Base-by-base conservation (phyloP, 2,329 filamentous ascomycete genomes). In the Fusarium sulawesiense region DNA sequence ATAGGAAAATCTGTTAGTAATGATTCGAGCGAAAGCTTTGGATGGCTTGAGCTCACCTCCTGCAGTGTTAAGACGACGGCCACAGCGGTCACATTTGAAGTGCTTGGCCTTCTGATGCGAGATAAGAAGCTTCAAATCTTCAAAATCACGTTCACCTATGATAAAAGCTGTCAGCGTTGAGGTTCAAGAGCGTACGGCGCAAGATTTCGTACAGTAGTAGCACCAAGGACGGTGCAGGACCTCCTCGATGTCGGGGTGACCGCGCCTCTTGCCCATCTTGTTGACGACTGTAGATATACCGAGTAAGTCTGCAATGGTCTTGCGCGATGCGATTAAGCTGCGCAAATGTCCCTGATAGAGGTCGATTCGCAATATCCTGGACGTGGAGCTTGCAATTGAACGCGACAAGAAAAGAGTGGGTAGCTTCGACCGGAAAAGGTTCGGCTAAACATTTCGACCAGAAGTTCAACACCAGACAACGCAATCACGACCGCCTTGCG, bases 51-150 rank as follows among this genome's bases (percentile, higher is more conserved):
- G 6, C 34, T 7, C 34, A 97, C 94, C 96, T 87, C 96, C 96
- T 44, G 94, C 94, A 3, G 96, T 99, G 78, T 97, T 98, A 59
- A 99, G 83, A 73, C 94, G 88, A 71, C 96, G 89, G 56, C 91
- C 91, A 80, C 96, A 99, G 83, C 91, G 86, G 75, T 97, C 93
- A 83, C 96, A 99, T 82, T 97, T 98, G 86, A 97, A 98, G 81
- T 99, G 96, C 82, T 98, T 98, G n/a, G 95, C 94, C 80, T 98
- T 98, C 78, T 98, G 96, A 80, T 99, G 96, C 61, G 93, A 94
- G 74, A 97, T 97, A 70, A 99, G 89, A 74, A 98, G 94, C 85
- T 97, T 98, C 48, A 97, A 81, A 80, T 99, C 96, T 80, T 98
- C 94, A 79, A 98, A 99, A 82, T 98, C 95, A 83, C 95, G 92